Percentiles rank a stretch among this genome's conserved stretches.
Evolutionary conservation across 1,284 basidiomycete genomes (phyloP).

Genomic region (Rhodotorula sp.): DNA sequence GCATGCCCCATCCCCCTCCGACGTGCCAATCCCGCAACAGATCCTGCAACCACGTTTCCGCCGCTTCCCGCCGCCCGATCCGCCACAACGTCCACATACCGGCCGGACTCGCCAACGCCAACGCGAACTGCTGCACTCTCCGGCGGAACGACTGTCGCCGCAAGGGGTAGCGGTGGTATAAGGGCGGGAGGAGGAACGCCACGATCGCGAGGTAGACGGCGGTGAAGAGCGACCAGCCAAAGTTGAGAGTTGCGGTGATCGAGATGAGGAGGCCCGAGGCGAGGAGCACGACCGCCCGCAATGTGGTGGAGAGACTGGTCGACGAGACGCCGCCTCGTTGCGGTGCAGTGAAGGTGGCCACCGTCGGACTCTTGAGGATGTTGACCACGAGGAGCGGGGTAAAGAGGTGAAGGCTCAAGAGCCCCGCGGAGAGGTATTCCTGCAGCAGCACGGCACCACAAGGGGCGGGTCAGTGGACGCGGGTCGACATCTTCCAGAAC

Average conservation of each 20-base stretch:
- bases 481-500: too few species aligned
- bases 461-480: not conserved
- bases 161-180: not conserved
- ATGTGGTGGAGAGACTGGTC: constrained; percentile 48
- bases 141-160: constrained; percentile 24
- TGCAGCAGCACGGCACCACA: not conserved
- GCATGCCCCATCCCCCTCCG: constrained; percentile 49
- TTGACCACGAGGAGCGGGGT: constrained; percentile 39
- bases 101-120: constrained; percentile 9
- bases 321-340: constrained; percentile 21
- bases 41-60: constrained; percentile 29
- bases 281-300: constrained; percentile 72
- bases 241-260: constrained; percentile 76
- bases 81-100: constrained; percentile 21
- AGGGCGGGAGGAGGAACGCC: constrained; percentile 8
- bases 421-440: constrained; percentile 25
- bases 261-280: constrained; percentile 78
- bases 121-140: constrained; percentile 16
- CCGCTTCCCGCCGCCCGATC: constrained; percentile 6
- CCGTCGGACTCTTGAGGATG: constrained; percentile 1
- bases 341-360: not conserved
- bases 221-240: constrained; percentile 32
- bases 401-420: constrained; percentile 39
- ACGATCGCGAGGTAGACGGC: constrained; percentile 41
- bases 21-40: constrained; percentile 47